A percentile compares a stretch with the other conserved stretches of the same genome.
Evolutionary conservation across 257 asterid species (phyloP).

Genomic region (Lycium barbarum): DNA sequence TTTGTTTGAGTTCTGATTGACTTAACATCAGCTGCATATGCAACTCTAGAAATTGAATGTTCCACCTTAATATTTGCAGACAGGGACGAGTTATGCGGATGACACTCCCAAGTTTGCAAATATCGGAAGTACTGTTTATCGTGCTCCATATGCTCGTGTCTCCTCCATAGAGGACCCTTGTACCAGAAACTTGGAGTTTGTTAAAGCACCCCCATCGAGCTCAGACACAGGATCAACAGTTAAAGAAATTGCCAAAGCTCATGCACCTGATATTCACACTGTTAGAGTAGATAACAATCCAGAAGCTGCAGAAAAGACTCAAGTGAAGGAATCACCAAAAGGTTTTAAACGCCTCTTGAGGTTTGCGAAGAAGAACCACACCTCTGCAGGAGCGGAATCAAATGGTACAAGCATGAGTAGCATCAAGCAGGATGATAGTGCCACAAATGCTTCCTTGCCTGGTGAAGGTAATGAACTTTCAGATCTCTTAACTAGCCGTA

Average conservation of each 20-base stretch:
- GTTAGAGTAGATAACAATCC: conserved; percentile 50
- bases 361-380: conserved; percentile 82
- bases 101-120: conserved; percentile 45
- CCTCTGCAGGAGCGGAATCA: conserved; percentile 66
- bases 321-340: conserved; percentile 72
- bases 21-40: background rate
- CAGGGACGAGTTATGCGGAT: conserved; percentile 44
- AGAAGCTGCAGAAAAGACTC: conserved; percentile 54
- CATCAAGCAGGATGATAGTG: conserved; percentile 48
- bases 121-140: conserved; percentile 47
- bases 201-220: conserved; percentile 49
- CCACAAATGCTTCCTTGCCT: conserved; percentile 52
- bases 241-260: conserved; percentile 54
- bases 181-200: conserved; percentile 54
- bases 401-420: conserved; percentile 56
- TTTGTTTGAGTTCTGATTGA: background rate
- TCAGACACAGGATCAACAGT: conserved; percentile 44
- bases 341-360: conserved; percentile 81
- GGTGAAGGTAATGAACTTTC: conserved; percentile 68
- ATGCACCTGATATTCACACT: conserved; percentile 50
- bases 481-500: conserved; percentile 8
- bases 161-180: conserved; percentile 75
- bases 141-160: conserved; percentile 69
- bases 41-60: background rate
- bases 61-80: conserved; percentile 43